Evolutionary conservation across 371 early-diverging fungal species (phyloP).

Genomic region (Smittium culicis): DNA sequence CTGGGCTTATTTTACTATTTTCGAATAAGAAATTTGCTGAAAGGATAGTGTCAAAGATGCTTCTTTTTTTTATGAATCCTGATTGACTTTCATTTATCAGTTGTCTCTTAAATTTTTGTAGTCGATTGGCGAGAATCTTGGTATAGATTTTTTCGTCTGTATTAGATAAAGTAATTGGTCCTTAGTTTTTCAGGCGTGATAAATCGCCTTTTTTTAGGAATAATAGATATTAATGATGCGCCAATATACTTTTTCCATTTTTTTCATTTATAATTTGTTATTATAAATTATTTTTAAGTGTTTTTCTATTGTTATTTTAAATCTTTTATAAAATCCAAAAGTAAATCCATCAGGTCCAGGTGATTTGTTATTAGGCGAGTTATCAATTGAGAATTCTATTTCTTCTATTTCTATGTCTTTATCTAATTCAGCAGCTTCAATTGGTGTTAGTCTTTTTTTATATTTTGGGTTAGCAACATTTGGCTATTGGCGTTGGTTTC

Average conservation of each 20-base stretch:
- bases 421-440: neutral
- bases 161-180: slow-evolving; percentile 14
- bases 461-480: neutral
- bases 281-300: neutral
- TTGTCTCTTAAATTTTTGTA: neutral
- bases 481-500: neutral
- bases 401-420: neutral
- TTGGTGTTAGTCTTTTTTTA: neutral
- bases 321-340: slow-evolving; percentile 8
- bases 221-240: neutral
- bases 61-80: slow-evolving; percentile 3
- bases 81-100: slow-evolving; percentile 1
- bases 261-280: neutral
- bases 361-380: neutral
- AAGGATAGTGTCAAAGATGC: slow-evolving; percentile 1
- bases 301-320: too few species aligned
- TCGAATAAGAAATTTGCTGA: slow-evolving; percentile 4
- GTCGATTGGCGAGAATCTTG: neutral
- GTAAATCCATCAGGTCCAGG: neutral
- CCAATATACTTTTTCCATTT: neutral
- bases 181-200: slow-evolving; percentile 10
- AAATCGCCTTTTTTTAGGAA: slow-evolving; percentile 16
- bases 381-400: neutral
- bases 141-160: slow-evolving; percentile 14
- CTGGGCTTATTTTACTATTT: neutral